Evolutionary conservation across 176 grass and related monocot genomes (phyloP).

Genomic region (Phoenix dactylifera): DNA sequence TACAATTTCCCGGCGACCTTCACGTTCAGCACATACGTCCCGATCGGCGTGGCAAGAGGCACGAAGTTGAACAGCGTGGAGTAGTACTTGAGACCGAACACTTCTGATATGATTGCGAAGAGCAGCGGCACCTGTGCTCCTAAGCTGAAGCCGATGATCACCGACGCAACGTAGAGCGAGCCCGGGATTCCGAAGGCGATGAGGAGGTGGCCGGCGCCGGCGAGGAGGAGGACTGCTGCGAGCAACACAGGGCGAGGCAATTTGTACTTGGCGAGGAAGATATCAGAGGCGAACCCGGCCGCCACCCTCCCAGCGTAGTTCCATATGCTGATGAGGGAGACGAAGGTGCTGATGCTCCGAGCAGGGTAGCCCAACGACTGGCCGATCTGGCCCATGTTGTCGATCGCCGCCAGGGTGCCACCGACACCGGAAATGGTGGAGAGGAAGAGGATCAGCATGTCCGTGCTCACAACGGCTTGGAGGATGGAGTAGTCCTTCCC

Average conservation of each 20-base stretch:
- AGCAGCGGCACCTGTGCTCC: constrained; percentile 76
- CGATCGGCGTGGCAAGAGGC: constrained; percentile 56
- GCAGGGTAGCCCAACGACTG: constrained; percentile 63
- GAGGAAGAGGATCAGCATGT: constrained; percentile 65
- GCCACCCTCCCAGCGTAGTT: constrained; percentile 56
- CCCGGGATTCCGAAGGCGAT: constrained; percentile 45
- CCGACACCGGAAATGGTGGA: constrained; percentile 67
- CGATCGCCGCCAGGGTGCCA: constrained; percentile 69
- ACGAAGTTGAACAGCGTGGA: constrained; percentile 86
- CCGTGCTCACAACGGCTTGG: constrained; percentile 70
- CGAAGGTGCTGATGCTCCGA: constrained; percentile 41
- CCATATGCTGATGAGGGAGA: constrained; percentile 85
- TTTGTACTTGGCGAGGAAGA: constrained; percentile 42
- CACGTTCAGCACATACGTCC: constrained; percentile 49
- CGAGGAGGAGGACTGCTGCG: constrained; percentile 29
- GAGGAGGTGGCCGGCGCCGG: constrained; percentile 47
- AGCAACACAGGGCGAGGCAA: constrained; percentile 44
- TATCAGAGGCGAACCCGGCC: constrained; percentile 57
- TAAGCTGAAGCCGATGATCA: constrained; percentile 68
- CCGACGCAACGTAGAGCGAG: constrained; percentile 55
- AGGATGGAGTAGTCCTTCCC: constrained; percentile 71
- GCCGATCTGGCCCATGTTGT: constrained; percentile 79
- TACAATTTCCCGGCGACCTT: too few relatives aligned
- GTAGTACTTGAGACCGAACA: constrained; percentile 89
- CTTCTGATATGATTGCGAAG: constrained; percentile 60